phyloP scores from a whole-genome alignment of 441 rosid species.

The Geranium incanum region DNA sequence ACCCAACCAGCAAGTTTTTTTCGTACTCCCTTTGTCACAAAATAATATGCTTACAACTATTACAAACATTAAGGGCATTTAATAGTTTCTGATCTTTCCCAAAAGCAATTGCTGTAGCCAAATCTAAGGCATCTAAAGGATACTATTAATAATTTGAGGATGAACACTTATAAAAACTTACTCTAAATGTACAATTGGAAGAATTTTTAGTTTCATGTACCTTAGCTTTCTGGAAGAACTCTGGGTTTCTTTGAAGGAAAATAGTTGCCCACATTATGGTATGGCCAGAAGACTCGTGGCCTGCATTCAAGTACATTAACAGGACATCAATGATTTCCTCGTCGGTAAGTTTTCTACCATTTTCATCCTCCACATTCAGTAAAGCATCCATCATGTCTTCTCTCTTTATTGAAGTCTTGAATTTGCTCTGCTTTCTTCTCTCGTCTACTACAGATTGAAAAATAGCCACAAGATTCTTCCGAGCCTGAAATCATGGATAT shows the following conservation, averaged over 20 bases:
- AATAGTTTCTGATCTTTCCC: too few relatives aligned
- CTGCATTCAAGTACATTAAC: conserved; percentile 23
- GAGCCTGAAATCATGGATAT: conserved; percentile 16
- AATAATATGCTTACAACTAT: too few relatives aligned
- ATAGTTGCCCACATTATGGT: conserved; percentile 24
- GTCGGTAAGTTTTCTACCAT: conserved; percentile 18
- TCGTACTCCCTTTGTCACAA: too few relatives aligned
- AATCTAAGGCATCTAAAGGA: not conserved
- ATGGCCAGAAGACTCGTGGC: conserved; percentile 28
- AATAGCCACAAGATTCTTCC: conserved; percentile 20
- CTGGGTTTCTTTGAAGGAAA: conserved; percentile 22
- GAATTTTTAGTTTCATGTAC: not conserved
- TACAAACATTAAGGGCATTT: too few relatives aligned
- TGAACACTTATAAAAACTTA: not conserved
- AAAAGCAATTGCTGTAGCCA: too few relatives aligned
- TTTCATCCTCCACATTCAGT: conserved; percentile 26
- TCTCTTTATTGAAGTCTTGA: not conserved
- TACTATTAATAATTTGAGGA: too few relatives aligned
- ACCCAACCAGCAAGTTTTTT: too few relatives aligned
- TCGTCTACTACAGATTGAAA: conserved; percentile 20
- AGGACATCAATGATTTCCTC: conserved; percentile 25
- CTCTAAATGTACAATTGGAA: not conserved
- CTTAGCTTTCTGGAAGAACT: conserved; percentile 22
- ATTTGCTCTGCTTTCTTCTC: conserved; percentile 16
- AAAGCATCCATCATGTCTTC: conserved; percentile 25